These are phyloP conservation scores for Solanum dulcamara DNA, from an alignment of 257 asterid genomes.

Conservation along the genomic window DNA sequence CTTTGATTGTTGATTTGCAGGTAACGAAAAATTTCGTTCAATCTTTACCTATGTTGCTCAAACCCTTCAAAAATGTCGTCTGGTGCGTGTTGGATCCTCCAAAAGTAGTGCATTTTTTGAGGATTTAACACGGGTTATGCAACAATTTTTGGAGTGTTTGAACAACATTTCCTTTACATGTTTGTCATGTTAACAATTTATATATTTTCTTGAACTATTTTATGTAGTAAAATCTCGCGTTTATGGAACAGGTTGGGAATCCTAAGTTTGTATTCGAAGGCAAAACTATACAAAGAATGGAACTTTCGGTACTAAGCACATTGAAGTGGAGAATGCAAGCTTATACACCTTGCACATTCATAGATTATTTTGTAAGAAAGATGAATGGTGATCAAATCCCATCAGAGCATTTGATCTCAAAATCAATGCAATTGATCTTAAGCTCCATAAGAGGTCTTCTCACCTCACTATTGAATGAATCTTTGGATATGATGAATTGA, in stretches of 20 bases:
- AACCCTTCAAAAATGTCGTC: neutral
- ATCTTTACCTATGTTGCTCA: neutral
- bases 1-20: slow-evolving; percentile 53
- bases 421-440: slow-evolving; percentile 37
- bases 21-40: slow-evolving; percentile 10
- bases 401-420: slow-evolving; percentile 19
- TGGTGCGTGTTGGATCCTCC: neutral
- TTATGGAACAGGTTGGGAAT: slow-evolving; percentile 41
- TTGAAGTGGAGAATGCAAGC: slow-evolving; percentile 67
- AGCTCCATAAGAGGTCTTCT: slow-evolving; percentile 48
- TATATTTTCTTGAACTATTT: neutral
- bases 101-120: neutral
- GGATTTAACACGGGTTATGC: neutral
- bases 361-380: slow-evolving; percentile 42
- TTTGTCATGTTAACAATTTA: neutral
- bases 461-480: neutral
- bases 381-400: slow-evolving; percentile 9
- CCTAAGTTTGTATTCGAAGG: slow-evolving; percentile 45
- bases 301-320: slow-evolving; percentile 44
- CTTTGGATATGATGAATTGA: neutral
- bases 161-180: neutral
- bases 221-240: neutral
- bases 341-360: slow-evolving; percentile 53
- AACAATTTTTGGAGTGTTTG: neutral
- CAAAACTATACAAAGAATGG: slow-evolving; percentile 61